These are phyloP conservation scores for Erigeron philadelphicus DNA, from an alignment of 140 eudicot genomes.

Conservation along the genomic window DNA sequence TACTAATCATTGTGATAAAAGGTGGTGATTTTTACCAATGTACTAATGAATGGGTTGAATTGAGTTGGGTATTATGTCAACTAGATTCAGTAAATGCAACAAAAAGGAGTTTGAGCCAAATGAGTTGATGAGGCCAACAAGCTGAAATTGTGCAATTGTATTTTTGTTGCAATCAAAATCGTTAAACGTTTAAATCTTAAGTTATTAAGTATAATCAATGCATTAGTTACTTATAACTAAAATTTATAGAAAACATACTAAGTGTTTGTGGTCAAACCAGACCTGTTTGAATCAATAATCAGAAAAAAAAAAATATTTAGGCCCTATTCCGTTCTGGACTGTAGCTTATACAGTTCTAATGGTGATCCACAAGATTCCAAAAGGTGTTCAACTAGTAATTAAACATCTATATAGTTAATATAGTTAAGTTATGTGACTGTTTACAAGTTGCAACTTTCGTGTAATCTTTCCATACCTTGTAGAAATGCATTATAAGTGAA, in stretches of 20 bases:
- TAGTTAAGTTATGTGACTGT: not conserved
- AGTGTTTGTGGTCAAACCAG: not conserved
- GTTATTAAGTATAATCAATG: not conserved
- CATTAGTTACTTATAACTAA: too few species aligned
- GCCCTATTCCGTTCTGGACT: not conserved
- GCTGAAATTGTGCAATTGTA: not conserved
- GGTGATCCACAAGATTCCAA: not conserved
- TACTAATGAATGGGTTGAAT: not conserved
- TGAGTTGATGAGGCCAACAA: not conserved
- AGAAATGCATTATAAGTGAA: slow-evolving; percentile 69
- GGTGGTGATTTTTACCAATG: not conserved
- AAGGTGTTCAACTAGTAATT: not conserved
- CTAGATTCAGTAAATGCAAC: not conserved
- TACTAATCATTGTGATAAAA: not conserved
- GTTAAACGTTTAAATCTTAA: too few species aligned
- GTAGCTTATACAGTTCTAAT: not conserved
- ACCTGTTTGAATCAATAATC: not conserved
- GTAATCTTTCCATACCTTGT: slow-evolving; percentile 45
- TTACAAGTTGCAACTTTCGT: not conserved
- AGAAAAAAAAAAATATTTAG: too few species aligned
- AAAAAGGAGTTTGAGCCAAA: not conserved
- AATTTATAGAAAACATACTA: not conserved
- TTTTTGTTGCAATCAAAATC: not conserved
- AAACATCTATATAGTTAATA: not conserved
- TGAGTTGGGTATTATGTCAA: not conserved